Base-by-base conservation (phyloP, 108 stramenopile species). In the Nitzschia palea region DNA sequence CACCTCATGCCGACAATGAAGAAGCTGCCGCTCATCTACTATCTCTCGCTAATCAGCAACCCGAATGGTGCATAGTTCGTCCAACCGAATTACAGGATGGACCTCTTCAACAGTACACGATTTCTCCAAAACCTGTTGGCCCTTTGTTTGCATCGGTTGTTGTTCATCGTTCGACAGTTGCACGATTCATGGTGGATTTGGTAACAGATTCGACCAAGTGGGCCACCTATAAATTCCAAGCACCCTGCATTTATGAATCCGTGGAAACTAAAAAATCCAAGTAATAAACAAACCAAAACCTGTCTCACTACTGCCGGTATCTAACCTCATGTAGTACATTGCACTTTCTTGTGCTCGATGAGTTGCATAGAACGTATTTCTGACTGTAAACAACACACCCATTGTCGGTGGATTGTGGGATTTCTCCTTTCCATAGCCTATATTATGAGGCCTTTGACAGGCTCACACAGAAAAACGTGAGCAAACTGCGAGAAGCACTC, bases 1-100 rank as follows among this genome's bases (percentile, higher is more conserved):
- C 84, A 12, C 87, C 87, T 18, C 78, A 81, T 50, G 57, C 44
- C 15, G 87, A 88, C 58, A 88, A 88, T 51, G 84, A 86, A 68
- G 37, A 12, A n/a, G 82, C 82, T 15, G 87, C 82, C 10, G 52
- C 31, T 9, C 72, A 79, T 44, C 35, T 87, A 56, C 55, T 12
- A 42, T 50, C 48, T 5, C 17, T 50, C 5, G 14, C 29, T 1
- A 10, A 53, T 55, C 2, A 27, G 10, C 3, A 34, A 3, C 31
- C 31, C 9, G 71, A 82, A 20, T 88, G 84, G 84, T 37, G 42
- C 18, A 69, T 81, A n/a, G 80, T 79, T 40, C 84, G 87, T 12
- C 87, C 87, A 10, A 79, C 78, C 6, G 80, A 81, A 65, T 64
- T 88, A 28, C 54, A 75, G 23, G 75, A 85, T 51, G 80, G 54